Conservation (phyloP, 495 filamentous ascomycete species). For the Lasiosphaeris hirsuta region DNA sequence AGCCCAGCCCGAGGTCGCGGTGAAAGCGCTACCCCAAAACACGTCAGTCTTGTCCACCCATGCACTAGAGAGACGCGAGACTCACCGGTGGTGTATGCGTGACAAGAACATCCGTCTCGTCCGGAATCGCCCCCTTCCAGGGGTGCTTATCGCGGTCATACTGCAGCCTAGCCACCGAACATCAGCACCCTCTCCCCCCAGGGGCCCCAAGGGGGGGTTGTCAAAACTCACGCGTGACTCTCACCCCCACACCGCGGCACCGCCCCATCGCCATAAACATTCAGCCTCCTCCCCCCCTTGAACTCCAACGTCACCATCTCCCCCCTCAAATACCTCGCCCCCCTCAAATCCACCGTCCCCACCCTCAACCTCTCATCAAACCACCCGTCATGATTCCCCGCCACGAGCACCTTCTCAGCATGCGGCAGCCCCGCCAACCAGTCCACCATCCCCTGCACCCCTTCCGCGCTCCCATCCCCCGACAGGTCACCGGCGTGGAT, state of each 20-base stretch:
- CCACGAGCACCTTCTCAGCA: conserved; percentile 73
- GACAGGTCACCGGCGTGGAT: conserved; percentile 88
- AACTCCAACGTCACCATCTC: conserved; percentile 45
- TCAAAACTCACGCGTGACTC: conserved; percentile 17
- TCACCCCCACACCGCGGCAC: conserved; percentile 41
- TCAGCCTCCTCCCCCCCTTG: conserved; percentile 48
- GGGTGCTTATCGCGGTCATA: conserved; percentile 39
- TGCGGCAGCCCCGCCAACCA: conserved; percentile 76
- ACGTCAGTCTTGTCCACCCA: neutral
- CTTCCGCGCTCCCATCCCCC: conserved; percentile 62
- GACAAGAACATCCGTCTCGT: conserved; percentile 74
- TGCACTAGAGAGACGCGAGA: neutral
- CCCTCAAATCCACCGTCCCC: conserved; percentile 45
- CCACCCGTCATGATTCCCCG: conserved; percentile 87
- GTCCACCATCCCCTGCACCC: conserved; percentile 73
- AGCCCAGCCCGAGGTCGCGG: conserved; percentile 74
- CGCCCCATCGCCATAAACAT: conserved; percentile 52
- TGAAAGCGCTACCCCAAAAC: conserved; percentile 55
- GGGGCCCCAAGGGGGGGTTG: neutral
- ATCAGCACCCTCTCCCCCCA: neutral
- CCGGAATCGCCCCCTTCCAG: conserved; percentile 58
- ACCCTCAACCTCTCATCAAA: conserved; percentile 53
- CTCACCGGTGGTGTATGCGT: conserved; percentile 66
- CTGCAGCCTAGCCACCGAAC: too few species aligned
- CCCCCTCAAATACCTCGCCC: conserved; percentile 51